Evolutionary conservation across 768 basidiomycete species (phyloP), one percentile per base, ranked within the genome.

Genomic region (Boletus subparvulus): DNA sequence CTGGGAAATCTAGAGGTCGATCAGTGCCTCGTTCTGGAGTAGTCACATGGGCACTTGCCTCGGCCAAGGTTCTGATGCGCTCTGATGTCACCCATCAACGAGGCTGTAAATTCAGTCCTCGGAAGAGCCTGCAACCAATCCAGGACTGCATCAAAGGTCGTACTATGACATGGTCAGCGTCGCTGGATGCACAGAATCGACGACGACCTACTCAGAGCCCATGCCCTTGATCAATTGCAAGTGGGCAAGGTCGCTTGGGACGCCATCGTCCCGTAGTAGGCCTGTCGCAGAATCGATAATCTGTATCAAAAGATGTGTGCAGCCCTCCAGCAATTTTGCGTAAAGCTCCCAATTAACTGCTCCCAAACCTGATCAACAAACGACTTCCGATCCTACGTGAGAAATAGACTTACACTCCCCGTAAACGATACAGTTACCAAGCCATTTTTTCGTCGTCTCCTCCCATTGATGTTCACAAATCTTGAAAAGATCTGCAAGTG

Each of bases 261-360:
- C 50, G 32, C 61, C 68, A 21, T 67, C 54, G 2, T 63, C 63
- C n/a, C 52, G 59, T 21, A 78, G 53, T 6, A 82, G 61, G 12
- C 60, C 49, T 13, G 61, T 57, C 50, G 75, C 62, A 46, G 69
- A 61, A 43, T 61, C 53, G 44, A 73, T 61, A 28, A 76, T 65
- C 26, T 61, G 67, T 59, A 80, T 81, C 36, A 85, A 65, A 12
- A 84, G 60, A 1, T 56, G 62, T 16, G 80, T 61, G 6, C 73
- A 71, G 12, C 69, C 69, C 55, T 80, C 75, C 0, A 85, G 60
- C 10, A 84, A 58, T 50, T 74, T 73, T 33, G 71, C 74, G 55
- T 82, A 83, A 26, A 85, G 69, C 36, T 65, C 67, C 86, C 86
- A 88, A 56, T 84, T 74, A 61, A 84, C 86, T 88, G 47, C 21